Evolutionary conservation across 176 grass and related monocot species (phyloP), one percentile per base, ranked within the genome.

Genomic region (Musa acuminata): DNA sequence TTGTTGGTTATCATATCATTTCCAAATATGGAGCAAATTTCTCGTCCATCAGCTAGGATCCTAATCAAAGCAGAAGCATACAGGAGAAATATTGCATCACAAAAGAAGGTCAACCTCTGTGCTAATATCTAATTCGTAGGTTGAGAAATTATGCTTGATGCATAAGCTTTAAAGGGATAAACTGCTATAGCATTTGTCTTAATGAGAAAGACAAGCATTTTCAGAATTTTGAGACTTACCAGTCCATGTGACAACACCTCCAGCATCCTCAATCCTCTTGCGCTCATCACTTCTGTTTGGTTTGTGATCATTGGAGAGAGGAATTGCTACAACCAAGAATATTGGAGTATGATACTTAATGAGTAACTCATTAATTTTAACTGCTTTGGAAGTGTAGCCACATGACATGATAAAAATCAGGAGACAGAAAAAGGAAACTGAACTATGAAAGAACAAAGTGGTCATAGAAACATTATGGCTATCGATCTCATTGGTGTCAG

Each of bases 291-390:
- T 24, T 24, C 25, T n/a, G 62, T 65, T 22, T 24, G 62, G 62
- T 9, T 65, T 65, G 62, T 65, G 62, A 65, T 65, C 62, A 11
- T 22, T 27, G 22, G 62, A 65, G 9, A 65, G 21, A 9, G 62
- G 21, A 24, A 65, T 27, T 12, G 62, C 62, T 65, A 22, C 62
- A 27, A 35, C 29, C 22, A 77, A 85, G 1, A 58, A 85, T 8
- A 79, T 35, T 13, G 72, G 57, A 53, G 10, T 52, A 64, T 75
- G 68, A 49, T 60, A 64, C 29, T 65, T 76, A 67, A 84, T 49
- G 8, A 82, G 51, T 19, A 67, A 59, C 82, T 69, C 16, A 6
- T n/a, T 59, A 35, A 35, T 35, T 35, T 3, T 4, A 59, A 59
- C 55, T 19, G 4, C 29, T 35, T 35, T 35, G 29, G 29, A 35